phyloP scores from a whole-genome alignment of 495 filamentous ascomycete genomes.

The Penicillium nucicola region DNA sequence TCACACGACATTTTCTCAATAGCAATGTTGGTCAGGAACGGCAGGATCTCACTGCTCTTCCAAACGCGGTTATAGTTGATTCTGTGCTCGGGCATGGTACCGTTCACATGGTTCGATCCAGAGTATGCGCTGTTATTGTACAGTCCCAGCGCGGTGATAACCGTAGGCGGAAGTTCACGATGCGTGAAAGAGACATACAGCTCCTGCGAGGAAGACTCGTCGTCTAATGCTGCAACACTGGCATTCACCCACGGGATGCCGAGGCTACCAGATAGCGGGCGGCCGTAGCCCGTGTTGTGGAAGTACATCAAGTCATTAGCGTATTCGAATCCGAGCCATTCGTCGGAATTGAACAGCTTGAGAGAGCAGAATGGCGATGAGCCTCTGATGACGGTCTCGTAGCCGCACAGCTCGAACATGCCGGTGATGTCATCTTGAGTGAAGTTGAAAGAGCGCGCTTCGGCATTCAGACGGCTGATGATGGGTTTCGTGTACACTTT shows the following conservation, averaged over 20 bases:
- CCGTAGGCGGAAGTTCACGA: conserved; percentile 17
- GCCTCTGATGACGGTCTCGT: conserved; percentile 25
- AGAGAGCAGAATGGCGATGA: conserved; percentile 19
- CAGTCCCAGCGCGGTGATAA: conserved; percentile 19
- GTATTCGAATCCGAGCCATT: conserved; percentile 26
- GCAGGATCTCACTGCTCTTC: conserved; percentile 17
- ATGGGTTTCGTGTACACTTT: conserved; percentile 16
- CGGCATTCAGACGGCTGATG: conserved; percentile 9
- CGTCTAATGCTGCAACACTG: conserved; percentile 3
- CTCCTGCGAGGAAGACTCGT: conserved; percentile 6
- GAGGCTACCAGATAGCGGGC: conserved; percentile 8
- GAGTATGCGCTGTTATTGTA: conserved; percentile 21
- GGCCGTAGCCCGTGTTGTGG: conserved; percentile 22
- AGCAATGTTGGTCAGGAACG: conserved; percentile 16
- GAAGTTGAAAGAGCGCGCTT: conserved; percentile 18
- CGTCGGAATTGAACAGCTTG: conserved; percentile 13
- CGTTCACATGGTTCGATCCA: conserved; percentile 7
- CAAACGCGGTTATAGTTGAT: conserved; percentile 19
- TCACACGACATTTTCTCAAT: conserved; percentile 18
- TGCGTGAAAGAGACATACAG: conserved; percentile 21
- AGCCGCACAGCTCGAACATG: conserved; percentile 28
- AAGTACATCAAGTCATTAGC: conserved; percentile 23
- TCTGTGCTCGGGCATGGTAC: conserved; percentile 13
- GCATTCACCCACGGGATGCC: conserved; percentile 18
- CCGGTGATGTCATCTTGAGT: conserved; percentile 18